Conservation (phyloP, 306 rosid genomes). For the Oemleria cerasiformis region DNA sequence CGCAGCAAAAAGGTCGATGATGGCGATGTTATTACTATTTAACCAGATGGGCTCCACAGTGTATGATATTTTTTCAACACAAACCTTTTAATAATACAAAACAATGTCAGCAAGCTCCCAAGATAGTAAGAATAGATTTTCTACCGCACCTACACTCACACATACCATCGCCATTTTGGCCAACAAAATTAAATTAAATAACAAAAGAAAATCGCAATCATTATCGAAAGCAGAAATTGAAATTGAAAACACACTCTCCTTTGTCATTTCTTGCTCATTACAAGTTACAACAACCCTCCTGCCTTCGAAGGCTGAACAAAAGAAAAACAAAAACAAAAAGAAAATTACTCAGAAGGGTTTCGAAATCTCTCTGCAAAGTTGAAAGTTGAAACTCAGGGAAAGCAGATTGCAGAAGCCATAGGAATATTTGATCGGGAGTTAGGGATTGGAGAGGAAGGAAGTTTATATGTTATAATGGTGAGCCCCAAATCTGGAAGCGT, state of each 20-base stretch:
- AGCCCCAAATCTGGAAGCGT: conserved; percentile 27
- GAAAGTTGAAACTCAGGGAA: too few relatives aligned
- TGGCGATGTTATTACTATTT: neutral
- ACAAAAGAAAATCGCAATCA: neutral
- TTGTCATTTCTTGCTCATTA: neutral
- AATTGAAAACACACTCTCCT: neutral
- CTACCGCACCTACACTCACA: too few relatives aligned
- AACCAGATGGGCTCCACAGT: neutral
- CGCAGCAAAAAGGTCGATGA: conserved; percentile 20
- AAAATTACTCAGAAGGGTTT: neutral
- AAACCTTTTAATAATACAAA: neutral
- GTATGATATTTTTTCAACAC: neutral
- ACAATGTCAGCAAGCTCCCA: neutral
- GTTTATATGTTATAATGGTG: conserved; percentile 24
- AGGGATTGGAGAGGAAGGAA: neutral
- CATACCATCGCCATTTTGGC: neutral
- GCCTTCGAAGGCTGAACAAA: neutral
- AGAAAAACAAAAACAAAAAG: too few relatives aligned
- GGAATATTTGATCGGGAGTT: neutral
- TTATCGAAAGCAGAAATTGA: neutral
- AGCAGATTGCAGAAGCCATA: neutral
- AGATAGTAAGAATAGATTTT: neutral
- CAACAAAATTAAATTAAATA: neutral
- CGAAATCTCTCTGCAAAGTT: neutral
- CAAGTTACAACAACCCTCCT: neutral